Conservation (phyloP, 1,284 basidiomycete species). For the Austroboletus novae-zelandiae region DNA sequence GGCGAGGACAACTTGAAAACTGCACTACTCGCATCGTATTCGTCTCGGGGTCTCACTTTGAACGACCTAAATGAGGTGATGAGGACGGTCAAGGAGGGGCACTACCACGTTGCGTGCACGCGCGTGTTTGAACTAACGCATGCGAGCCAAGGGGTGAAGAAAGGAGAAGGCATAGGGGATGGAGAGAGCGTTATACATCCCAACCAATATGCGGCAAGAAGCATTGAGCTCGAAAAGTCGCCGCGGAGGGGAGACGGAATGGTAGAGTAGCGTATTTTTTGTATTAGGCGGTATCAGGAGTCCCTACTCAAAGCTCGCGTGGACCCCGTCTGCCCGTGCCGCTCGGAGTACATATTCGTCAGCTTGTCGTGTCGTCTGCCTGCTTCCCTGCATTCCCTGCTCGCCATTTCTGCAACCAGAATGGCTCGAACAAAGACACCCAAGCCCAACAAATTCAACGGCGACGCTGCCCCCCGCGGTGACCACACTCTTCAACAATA, state of each 20-base stretch:
- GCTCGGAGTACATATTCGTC: conserved; percentile 10
- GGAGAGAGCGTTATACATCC: conserved; percentile 95
- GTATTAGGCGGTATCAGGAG: conserved; percentile 16
- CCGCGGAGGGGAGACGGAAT: conserved; percentile 31
- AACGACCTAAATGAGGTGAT: conserved; percentile 87
- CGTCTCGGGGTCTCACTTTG: conserved; percentile 57
- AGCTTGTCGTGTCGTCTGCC: conserved; percentile 33
- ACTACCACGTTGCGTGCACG: conserved; percentile 97
- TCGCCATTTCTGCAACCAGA: conserved; percentile 2
- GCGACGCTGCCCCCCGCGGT: conserved; percentile 10
- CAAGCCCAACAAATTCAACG: conserved; percentile 39
- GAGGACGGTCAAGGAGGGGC: conserved; percentile 74
- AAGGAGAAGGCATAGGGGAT: conserved; percentile 85
- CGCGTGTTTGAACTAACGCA: conserved; percentile 97
- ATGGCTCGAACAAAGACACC: conserved; percentile 26
- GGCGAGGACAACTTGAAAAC: conserved; percentile 81
- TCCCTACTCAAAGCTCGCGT: conserved; percentile 1
- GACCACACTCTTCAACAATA: conserved; percentile 75
- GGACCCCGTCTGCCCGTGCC: conserved; percentile 18
- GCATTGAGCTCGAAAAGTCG: conserved; percentile 60
- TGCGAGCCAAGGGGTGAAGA: conserved; percentile 67
- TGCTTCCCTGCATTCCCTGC: background rate
- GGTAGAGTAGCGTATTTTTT: conserved; percentile 20
- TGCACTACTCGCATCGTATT: conserved; percentile 75
- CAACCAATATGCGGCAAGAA: conserved; percentile 78